Percentiles rank a stretch among this genome's conserved stretches.
Evolutionary conservation across 2,329 filamentous ascomycete species (phyloP).

Genomic region (Phaeosphaeria sp.): DNA sequence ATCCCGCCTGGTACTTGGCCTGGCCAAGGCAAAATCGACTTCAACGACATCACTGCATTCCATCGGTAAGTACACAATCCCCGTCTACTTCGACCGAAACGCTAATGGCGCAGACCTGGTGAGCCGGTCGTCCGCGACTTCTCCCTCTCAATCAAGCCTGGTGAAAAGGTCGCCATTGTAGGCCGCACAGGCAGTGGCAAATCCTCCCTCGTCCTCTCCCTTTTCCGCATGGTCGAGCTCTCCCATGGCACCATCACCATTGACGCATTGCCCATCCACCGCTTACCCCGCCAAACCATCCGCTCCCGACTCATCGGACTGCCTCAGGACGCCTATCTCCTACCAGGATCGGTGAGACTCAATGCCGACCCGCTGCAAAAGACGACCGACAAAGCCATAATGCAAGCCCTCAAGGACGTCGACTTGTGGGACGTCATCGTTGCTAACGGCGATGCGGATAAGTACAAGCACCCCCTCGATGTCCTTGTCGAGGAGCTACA

Average conservation of each 20-base stretch:
- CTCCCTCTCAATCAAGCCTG: slow-evolving; percentile 55
- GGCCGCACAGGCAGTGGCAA: slow-evolving; percentile 64
- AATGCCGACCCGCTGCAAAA: slow-evolving; percentile 57
- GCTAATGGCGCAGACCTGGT: slow-evolving; percentile 16
- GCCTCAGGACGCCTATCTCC: slow-evolving; percentile 61
- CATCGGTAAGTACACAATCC: slow-evolving; percentile 48
- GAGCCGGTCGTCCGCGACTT: slow-evolving; percentile 55
- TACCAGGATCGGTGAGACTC: slow-evolving; percentile 56
- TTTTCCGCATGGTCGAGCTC: slow-evolving; percentile 59
- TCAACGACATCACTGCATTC: slow-evolving; percentile 53
- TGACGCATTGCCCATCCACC: slow-evolving; percentile 57
- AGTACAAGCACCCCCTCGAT: slow-evolving; percentile 41
- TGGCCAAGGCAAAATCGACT: slow-evolving; percentile 50
- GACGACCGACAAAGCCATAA: slow-evolving; percentile 50
- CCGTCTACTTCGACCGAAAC: slow-evolving; percentile 1
- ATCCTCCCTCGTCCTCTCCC: slow-evolving; percentile 56
- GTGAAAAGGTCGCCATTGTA: slow-evolving; percentile 60
- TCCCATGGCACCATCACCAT: slow-evolving; percentile 53
- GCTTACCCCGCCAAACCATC: slow-evolving; percentile 53
- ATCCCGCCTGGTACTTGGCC: slow-evolving; percentile 53
- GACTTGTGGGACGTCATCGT: slow-evolving; percentile 53
- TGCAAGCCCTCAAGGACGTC: slow-evolving; percentile 55
- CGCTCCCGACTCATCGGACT: slow-evolving; percentile 56
- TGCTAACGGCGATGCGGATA: slow-evolving; percentile 35
- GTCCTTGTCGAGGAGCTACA: slow-evolving; percentile 40